Evolutionary conservation across 768 basidiomycete species (phyloP), one percentile per base, ranked within the genome.

Genomic region (Boletus vinaceobasis): DNA sequence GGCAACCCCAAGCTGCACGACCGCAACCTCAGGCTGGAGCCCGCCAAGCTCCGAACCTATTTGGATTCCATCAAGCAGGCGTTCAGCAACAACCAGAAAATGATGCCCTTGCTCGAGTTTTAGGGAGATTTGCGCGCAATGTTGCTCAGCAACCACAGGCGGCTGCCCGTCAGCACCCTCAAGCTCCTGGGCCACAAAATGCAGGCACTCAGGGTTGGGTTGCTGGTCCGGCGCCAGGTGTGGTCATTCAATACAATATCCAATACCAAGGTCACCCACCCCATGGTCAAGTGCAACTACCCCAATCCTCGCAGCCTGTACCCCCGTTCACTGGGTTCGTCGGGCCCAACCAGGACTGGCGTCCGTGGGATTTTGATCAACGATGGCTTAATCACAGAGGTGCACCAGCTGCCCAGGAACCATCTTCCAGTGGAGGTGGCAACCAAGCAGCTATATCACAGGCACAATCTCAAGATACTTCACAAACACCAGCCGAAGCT

Each of bases 301-400:
- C 60, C 42, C 74, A 65, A 49, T 62, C 65, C 46, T 52, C 40
- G 26, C 72, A 74, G 42, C 77, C 76, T 5, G 71, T 81, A 5
- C 87, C 85, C 1, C 77, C 75, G 31, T 85, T 83, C 57, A 62
- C 74, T 54, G 86, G 87, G 13, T 87, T 88, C 60, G 74, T 77
- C 37, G 86, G 84, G 9, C 86, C 85, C 9, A 79, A 78, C 35
- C 82, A 80, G 19, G 76, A 71, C n/a, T 88, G 85, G 84, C 83
- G 83, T 52, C 79, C 77, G 23, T 88, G 86, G 86, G 79, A 78
- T 39, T 66, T 69, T 32, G 74, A 73, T 48, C 73, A 62, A 7
- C 72, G 67, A 42, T 69, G 65, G 63, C 60, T 69, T 27, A 57
- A 63, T 48, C 64, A 52, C 31, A 48, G 64, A 38, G 37, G 31